A percentile compares a stretch with the other conserved stretches of the same genome.
These are phyloP conservation scores for Colletotrichum viniferum DNA, from an alignment of 2,329 filamentous ascomycete genomes.

Conservation along the genomic window DNA sequence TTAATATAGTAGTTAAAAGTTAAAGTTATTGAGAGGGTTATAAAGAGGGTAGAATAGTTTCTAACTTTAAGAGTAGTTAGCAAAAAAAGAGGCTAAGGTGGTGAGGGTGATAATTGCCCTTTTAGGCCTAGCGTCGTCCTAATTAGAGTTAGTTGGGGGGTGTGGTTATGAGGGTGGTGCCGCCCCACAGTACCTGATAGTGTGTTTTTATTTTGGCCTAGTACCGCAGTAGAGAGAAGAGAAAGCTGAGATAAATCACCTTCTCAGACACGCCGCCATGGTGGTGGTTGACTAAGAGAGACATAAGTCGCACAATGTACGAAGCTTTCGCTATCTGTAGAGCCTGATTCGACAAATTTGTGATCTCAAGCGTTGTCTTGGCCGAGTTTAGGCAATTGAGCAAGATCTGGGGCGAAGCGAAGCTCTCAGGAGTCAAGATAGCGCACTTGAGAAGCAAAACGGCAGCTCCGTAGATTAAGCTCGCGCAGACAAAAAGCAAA, in stretches of 20 bases:
- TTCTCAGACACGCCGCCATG: not conserved
- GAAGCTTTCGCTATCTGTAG: not conserved
- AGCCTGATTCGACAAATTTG: not conserved
- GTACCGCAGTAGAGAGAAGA: too few species aligned
- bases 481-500: not conserved
- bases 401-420: not conserved
- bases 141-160: too few species aligned
- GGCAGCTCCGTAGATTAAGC: not conserved
- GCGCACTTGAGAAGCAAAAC: not conserved
- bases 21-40: too few species aligned
- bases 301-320: not conserved
- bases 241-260: not conserved
- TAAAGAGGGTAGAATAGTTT: too few species aligned
- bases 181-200: too few species aligned
- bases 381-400: not conserved
- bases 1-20: too few species aligned
- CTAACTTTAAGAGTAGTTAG: too few species aligned
- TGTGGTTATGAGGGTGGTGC: too few species aligned
- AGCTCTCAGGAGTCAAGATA: not conserved
- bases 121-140: too few species aligned
- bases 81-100: too few species aligned
- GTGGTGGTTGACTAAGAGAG: not conserved
- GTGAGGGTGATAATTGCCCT: too few species aligned
- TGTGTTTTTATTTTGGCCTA: too few species aligned
- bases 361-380: not conserved